Evolutionary conservation across 495 filamentous ascomycete genomes (phyloP), one percentile per base, ranked within the genome.

Genomic region (Daldinia childiae): DNA sequence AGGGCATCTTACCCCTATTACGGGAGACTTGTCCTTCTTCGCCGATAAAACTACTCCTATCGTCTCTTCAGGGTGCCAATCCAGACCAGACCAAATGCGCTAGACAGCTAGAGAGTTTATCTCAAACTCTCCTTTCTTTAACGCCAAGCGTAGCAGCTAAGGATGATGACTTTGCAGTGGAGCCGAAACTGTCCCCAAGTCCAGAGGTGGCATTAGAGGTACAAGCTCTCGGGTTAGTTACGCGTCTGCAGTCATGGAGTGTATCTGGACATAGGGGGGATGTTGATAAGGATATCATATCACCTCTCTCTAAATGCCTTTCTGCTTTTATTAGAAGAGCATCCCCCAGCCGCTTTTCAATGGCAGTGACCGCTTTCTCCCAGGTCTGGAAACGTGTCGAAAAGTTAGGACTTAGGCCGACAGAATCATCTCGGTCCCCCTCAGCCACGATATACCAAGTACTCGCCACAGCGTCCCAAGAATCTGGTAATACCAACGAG

Each of bases 171-270:
- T 19, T 79, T 1, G 83, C 82, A 3, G 75, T 74, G 12, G 82
- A 87, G 68, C 72, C 81, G 8, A 84, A 84, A 21, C 80, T 89
- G 0, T 81, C 79, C 43, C 72, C 90, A n/a, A 86, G 85, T 29
- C 90, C 93, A 0, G 83, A 84, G 32, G 82, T 85, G 0, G 82
- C 84, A 0, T 81, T 96, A 14, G 84, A 82, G 39, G 75, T 96
- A 11, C 93, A 97, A 71, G 75, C 86, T 1, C 71, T 93, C 0
- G 92, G 89, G 1, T 80, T 97, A 14, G 85, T 88, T 56, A 83
- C 88, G 34, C 87, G 92, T 6, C 78, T 87, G 15, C 79, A 86
- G 59, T 92, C 90, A 80, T 95, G 93, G 93, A 87, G 82, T 38
- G 56, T 94, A 34, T 87, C 89, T 4, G 83, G 85, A n/a, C 93